Evolutionary conservation across 805 yeast species (phyloP).

Genomic region (Yamadazyma ubonensis): DNA sequence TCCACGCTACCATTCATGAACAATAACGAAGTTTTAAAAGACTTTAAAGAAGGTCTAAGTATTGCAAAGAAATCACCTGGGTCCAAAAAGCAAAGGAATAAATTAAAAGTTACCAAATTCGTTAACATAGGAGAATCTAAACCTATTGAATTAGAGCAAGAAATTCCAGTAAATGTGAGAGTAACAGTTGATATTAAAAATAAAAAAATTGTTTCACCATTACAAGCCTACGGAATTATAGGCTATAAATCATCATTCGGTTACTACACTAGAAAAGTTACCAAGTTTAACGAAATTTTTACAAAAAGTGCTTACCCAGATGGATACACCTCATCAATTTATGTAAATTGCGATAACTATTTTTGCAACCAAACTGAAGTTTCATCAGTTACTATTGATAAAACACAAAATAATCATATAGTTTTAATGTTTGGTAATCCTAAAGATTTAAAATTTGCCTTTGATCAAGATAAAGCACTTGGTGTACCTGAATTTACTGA

Average conservation of each 20-base stretch:
- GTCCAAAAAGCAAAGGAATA: slow-evolving; percentile 41
- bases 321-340: slow-evolving; percentile 70
- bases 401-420: slow-evolving; percentile 27
- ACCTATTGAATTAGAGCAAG: slow-evolving; percentile 57
- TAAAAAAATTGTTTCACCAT: slow-evolving; percentile 65
- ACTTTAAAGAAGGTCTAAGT: slow-evolving; percentile 64
- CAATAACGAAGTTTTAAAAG: slow-evolving; percentile 34
- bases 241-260: slow-evolving; percentile 68
- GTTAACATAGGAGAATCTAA: slow-evolving; percentile 71
- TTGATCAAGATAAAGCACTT: slow-evolving; percentile 49
- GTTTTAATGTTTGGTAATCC: slow-evolving; percentile 66
- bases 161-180: slow-evolving; percentile 73
- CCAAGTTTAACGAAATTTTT: slow-evolving; percentile 60
- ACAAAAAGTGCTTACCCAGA: slow-evolving; percentile 61
- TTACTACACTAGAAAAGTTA: slow-evolving; percentile 69
- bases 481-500: slow-evolving; percentile 55
- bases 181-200: slow-evolving; percentile 74
- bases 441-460: slow-evolving; percentile 54
- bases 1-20: slow-evolving; percentile 74
- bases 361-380: slow-evolving; percentile 28
- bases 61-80: slow-evolving; percentile 42
- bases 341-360: slow-evolving; percentile 67
- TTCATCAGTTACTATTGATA: no score
- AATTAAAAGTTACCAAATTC: slow-evolving; percentile 60
- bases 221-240: slow-evolving; percentile 62